Evolutionary conservation across 1,284 basidiomycete species (phyloP).

Genomic region (Rhodofomes roseus): DNA sequence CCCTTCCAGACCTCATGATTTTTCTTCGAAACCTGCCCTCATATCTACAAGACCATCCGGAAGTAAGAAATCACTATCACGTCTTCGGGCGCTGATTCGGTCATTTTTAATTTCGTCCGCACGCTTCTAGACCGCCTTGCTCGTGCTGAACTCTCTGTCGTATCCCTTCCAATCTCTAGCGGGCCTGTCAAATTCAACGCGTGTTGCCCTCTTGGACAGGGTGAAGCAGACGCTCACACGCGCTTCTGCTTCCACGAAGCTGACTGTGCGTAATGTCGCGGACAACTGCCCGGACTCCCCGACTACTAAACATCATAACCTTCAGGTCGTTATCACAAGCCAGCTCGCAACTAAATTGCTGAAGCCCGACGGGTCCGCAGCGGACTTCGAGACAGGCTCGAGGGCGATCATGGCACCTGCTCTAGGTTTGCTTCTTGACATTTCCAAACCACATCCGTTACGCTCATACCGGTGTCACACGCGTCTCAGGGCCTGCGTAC

Average conservation of each 20-base stretch:
- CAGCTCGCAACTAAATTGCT: constrained; percentile 68
- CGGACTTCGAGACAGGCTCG: constrained; percentile 59
- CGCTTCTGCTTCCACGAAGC: constrained; percentile 41
- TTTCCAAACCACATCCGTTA: neutral
- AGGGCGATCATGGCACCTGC: constrained; percentile 61
- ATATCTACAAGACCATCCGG: constrained; percentile 41
- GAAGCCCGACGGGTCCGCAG: constrained; percentile 54
- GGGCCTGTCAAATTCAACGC: constrained; percentile 34
- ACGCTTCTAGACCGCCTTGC: constrained; percentile 44
- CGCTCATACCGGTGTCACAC: neutral
- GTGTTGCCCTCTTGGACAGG: constrained; percentile 42
- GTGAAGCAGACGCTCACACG: constrained; percentile 51
- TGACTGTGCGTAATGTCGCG: constrained; percentile 42
- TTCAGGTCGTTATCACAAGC: constrained; percentile 59
- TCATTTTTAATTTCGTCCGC: neutral
- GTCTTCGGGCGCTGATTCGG: constrained; percentile 4
- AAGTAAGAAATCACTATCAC: constrained; percentile 33
- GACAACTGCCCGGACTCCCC: neutral
- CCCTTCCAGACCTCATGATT: constrained; percentile 52
- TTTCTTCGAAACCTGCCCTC: constrained; percentile 53
- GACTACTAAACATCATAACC: constrained; percentile 2
- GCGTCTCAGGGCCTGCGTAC: constrained; percentile 23
- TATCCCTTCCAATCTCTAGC: constrained; percentile 56
- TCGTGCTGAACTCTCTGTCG: constrained; percentile 64
- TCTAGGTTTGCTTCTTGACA: constrained; percentile 40